Conservation (phyloP, 1,284 basidiomycete species). For the Ceratobasidium theobromae region DNA sequence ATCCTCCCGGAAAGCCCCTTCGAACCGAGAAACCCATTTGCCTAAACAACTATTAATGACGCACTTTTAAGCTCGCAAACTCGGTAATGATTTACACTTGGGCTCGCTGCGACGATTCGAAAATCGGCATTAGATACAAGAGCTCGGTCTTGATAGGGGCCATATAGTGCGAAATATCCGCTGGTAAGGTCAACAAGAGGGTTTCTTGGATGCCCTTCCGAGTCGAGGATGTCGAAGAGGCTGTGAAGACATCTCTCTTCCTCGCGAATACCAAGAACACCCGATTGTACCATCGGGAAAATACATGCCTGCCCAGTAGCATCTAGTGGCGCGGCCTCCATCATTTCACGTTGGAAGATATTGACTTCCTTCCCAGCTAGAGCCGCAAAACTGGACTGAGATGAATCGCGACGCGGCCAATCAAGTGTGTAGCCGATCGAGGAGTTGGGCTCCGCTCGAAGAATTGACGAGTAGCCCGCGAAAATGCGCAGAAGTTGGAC, state of each 20-base stretch:
- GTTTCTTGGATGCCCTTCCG: background rate
- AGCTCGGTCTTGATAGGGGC: constrained; percentile 76
- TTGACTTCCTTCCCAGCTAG: background rate
- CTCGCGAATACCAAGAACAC: constrained; percentile 78
- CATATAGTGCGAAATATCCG: constrained; percentile 91
- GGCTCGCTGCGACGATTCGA: constrained; percentile 82
- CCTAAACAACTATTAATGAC: constrained; percentile 51
- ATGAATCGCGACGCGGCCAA: constrained; percentile 8
- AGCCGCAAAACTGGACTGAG: background rate
- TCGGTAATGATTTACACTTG: constrained; percentile 60
- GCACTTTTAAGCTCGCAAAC: constrained; percentile 6
- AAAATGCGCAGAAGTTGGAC: constrained; percentile 72
- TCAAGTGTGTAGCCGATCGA: constrained; percentile 22
- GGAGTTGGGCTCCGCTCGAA: constrained; percentile 48
- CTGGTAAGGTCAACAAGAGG: constrained; percentile 70
- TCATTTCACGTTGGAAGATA: background rate
- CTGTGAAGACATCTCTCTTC: constrained; percentile 67
- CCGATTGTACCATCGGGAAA: constrained; percentile 82
- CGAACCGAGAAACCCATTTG: constrained; percentile 94
- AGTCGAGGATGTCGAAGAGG: constrained; percentile 54
- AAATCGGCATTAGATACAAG: constrained; percentile 61
- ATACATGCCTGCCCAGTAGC: constrained; percentile 48
- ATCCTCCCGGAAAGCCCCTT: constrained; percentile 88
- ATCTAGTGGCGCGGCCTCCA: constrained; percentile 3
- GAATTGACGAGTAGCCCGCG: constrained; percentile 71